Conservation (phyloP, 2,329 filamentous ascomycete genomes). For the Dothistroma septosporum region DNA sequence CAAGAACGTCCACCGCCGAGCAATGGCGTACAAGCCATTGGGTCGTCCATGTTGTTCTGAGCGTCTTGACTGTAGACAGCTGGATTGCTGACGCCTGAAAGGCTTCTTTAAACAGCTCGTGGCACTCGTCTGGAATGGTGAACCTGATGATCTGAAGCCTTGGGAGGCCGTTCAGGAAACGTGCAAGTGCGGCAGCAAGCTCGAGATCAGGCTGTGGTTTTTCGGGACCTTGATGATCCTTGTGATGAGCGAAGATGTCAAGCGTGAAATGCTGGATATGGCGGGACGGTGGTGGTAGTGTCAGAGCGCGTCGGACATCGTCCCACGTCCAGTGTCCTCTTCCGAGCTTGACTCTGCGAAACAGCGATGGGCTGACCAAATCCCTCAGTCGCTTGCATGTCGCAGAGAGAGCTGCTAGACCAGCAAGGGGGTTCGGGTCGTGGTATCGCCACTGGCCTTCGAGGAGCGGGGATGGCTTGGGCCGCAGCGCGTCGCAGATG, state of each 20-base stretch:
- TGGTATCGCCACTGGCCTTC: background rate
- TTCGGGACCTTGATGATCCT: background rate
- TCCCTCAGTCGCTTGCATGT: slow-evolving; percentile 1
- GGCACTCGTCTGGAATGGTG: background rate
- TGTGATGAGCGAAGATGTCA: background rate
- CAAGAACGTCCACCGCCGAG: background rate
- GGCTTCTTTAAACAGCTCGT: background rate
- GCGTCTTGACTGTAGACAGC: background rate
- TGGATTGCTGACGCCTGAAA: background rate
- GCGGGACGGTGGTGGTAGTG: background rate
- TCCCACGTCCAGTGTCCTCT: background rate
- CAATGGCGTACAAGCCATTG: background rate
- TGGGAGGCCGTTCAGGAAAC: background rate
- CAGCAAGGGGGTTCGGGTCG: background rate
- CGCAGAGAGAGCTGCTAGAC: background rate
- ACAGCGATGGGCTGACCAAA: background rate
- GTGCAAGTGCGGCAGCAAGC: background rate
- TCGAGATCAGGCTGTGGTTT: background rate
- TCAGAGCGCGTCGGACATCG: background rate
- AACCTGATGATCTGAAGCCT: background rate
- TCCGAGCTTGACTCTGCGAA: background rate
- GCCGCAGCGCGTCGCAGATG: background rate
- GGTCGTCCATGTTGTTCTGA: background rate
- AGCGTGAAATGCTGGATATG: slow-evolving; percentile 2
- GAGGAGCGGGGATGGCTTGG: background rate